Evolutionary conservation across 345 rosid species (phyloP).

Genomic region (Viola odorata): DNA sequence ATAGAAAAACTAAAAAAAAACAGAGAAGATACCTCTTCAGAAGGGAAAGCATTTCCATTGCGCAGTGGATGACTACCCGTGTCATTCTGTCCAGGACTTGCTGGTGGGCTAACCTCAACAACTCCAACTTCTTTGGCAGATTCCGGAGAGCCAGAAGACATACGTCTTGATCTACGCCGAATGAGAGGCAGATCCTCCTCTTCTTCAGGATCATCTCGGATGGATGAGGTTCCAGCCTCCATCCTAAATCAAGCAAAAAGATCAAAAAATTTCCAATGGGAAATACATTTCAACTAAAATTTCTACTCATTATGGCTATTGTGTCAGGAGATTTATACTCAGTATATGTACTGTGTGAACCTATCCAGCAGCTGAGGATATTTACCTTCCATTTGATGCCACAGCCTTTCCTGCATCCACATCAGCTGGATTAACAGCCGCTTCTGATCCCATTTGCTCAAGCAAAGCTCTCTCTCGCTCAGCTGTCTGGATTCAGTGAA

Average conservation of each 20-base stretch:
- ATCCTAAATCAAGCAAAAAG: constrained; percentile 34
- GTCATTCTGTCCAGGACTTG: constrained; percentile 46
- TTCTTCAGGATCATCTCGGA: constrained; percentile 68
- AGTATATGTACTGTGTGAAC: too few species aligned
- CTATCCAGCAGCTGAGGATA: neutral
- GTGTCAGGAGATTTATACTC: too few species aligned
- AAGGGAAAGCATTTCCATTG: constrained; percentile 50
- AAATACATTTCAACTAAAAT: too few species aligned
- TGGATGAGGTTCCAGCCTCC: constrained; percentile 60
- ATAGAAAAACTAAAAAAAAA: neutral
- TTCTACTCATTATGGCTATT: too few species aligned
- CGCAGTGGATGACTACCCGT: constrained; percentile 33
- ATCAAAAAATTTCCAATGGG: neutral
- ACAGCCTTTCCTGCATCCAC: constrained; percentile 32
- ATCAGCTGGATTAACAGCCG: constrained; percentile 33
- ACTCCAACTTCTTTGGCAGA: constrained; percentile 39
- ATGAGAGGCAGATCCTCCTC: constrained; percentile 64
- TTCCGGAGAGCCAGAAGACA: constrained; percentile 39
- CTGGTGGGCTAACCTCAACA: constrained; percentile 43
- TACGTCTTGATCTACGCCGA: constrained; percentile 60
- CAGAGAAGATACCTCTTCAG: constrained; percentile 56
- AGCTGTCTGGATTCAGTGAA: constrained; percentile 48
- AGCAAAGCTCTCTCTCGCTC: constrained; percentile 59
- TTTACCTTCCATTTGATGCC: constrained; percentile 69
- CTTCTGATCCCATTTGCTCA: constrained; percentile 37